Evolutionary conservation across 495 filamentous ascomycete species (phyloP).

Genomic region (Hyaloscypha bicolor): DNA sequence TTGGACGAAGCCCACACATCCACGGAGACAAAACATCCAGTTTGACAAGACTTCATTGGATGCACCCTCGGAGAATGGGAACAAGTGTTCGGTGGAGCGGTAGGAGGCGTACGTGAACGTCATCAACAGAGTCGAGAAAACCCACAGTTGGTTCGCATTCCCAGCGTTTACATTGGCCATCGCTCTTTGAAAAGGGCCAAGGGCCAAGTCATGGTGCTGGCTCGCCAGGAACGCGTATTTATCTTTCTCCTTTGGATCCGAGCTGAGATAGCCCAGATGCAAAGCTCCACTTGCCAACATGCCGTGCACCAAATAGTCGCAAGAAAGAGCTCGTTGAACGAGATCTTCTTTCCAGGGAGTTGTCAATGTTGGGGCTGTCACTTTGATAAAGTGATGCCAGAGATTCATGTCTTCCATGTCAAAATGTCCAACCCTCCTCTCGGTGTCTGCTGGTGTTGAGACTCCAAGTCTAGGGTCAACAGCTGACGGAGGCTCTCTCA

Average conservation of each 20-base stretch:
- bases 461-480: background rate
- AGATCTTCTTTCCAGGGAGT: conserved; percentile 14
- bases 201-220: conserved; percentile 13
- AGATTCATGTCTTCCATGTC: conserved; percentile 24
- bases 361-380: conserved; percentile 9
- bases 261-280: conserved; percentile 42
- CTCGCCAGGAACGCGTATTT: conserved; percentile 7
- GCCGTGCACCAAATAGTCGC: conserved; percentile 41
- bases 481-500: background rate
- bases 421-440: conserved; percentile 5
- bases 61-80: conserved; percentile 2
- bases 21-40: conserved; percentile 22
- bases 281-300: conserved; percentile 43
- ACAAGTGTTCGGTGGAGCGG: conserved; percentile 7
- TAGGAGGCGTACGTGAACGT: conserved; percentile 11
- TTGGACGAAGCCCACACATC: conserved; percentile 7
- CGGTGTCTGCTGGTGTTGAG: background rate
- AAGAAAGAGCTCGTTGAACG: conserved; percentile 1
- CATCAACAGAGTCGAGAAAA: conserved; percentile 12
- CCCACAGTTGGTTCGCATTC: conserved; percentile 18
- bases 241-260: conserved; percentile 16
- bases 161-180: conserved; percentile 8
- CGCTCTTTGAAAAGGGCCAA: conserved; percentile 6
- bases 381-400: conserved; percentile 19
- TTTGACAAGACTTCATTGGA: conserved; percentile 14